A percentile compares a stretch with the other conserved stretches of the same genome.
Conservation (phyloP, 2,329 filamentous ascomycete genomes). For the Fusarium newnesense region DNA sequence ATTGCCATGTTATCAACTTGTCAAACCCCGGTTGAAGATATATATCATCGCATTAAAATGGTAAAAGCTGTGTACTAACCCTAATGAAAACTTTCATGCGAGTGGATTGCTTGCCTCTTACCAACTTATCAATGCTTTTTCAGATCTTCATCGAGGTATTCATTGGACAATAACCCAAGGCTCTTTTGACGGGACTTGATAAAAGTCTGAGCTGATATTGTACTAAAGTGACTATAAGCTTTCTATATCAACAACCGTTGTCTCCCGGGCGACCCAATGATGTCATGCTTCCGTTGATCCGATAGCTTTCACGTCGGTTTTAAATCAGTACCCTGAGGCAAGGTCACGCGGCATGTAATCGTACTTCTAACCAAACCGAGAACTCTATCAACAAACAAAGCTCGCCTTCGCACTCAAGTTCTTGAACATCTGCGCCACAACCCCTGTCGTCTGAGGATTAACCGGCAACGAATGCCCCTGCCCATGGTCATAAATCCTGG, state of each 20-base stretch:
- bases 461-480: neutral
- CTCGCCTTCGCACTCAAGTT: neutral
- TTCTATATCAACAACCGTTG: neutral
- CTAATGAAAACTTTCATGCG: no score
- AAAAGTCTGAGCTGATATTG: neutral
- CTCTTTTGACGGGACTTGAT: no score
- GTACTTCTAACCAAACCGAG: neutral
- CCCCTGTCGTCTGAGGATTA: neutral
- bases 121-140: accelerated
- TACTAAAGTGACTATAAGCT: neutral
- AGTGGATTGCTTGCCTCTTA: no score
- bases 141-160: neutral
- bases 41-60: no score
- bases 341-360: neutral
- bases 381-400: neutral
- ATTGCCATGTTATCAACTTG: no score
- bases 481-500: neutral
- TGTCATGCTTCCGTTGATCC: neutral
- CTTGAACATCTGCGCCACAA: neutral
- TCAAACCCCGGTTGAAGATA: no score
- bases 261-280: neutral
- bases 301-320: neutral
- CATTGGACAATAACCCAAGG: no score
- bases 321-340: neutral
- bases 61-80: no score